Evolutionary conservation across 2,329 filamentous ascomycete genomes (phyloP).

Genomic region (Orbilia blumenaviensis): DNA sequence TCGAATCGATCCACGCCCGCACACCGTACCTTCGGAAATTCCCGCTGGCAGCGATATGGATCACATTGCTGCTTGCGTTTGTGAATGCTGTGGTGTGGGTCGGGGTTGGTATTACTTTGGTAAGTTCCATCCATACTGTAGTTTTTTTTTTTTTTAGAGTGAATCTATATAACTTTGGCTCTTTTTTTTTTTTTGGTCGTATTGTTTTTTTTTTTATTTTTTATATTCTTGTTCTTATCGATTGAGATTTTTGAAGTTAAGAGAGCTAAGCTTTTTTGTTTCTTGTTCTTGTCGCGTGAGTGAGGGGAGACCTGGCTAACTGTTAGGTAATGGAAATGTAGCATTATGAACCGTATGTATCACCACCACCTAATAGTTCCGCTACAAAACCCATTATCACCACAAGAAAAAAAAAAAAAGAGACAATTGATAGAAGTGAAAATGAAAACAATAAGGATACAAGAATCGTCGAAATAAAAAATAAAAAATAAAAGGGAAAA

Average conservation of each 20-base stretch:
- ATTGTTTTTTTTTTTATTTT: neutral
- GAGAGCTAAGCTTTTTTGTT: no score
- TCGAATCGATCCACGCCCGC: slow-evolving; percentile 20
- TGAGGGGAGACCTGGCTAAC: slow-evolving; percentile 25
- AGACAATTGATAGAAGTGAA: neutral
- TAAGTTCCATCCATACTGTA: slow-evolving; percentile 27
- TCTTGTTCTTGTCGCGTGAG: slow-evolving; percentile 2
- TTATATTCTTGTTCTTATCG: neutral
- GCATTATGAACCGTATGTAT: slow-evolving; percentile 51
- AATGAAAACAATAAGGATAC: no score
- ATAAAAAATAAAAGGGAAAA: no score
- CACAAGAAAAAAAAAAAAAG: neutral
- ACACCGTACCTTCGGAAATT: slow-evolving; percentile 57
- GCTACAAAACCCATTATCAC: neutral
- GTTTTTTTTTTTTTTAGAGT: no score
- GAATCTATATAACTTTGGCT: no score
- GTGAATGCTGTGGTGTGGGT: slow-evolving; percentile 69
- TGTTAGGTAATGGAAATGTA: slow-evolving; percentile 42
- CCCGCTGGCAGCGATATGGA: slow-evolving; percentile 61
- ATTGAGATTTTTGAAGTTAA: neutral
- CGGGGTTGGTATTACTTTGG: slow-evolving; percentile 64
- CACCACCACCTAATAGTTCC: neutral
- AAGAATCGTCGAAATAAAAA: no score
- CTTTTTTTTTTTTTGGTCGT: neutral
- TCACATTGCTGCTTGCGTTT: slow-evolving; percentile 65